Evolutionary conservation across 768 basidiomycete genomes (phyloP).

Genomic region (Naganishia kalamii): DNA sequence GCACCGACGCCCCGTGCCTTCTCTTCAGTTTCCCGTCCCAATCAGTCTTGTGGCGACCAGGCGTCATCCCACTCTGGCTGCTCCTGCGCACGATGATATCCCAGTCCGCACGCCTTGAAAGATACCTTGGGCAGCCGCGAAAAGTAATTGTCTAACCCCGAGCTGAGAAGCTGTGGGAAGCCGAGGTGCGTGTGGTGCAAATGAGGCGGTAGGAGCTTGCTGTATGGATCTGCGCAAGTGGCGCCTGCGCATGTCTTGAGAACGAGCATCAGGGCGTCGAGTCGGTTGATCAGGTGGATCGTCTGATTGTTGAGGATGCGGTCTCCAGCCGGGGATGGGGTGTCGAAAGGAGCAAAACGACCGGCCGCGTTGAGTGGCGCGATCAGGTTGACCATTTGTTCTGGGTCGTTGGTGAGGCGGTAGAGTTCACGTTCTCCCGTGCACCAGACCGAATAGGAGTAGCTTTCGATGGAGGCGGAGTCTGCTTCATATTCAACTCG

Average conservation of each 20-base stretch:
- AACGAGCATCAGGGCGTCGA: conserved; percentile 28
- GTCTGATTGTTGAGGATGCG: not conserved
- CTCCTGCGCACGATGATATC: conserved; percentile 23
- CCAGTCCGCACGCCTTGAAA: conserved; percentile 24
- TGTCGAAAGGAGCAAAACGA: not conserved
- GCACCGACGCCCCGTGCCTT: no score
- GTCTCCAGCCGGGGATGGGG: not conserved
- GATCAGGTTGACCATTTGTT: conserved; percentile 29
- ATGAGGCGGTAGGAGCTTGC: conserved; percentile 17
- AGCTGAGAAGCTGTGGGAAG: conserved; percentile 15
- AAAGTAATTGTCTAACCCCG: conserved; percentile 24
- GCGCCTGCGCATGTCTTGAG: conserved; percentile 27
- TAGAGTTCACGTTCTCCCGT: conserved; percentile 32
- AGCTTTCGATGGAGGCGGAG: not conserved
- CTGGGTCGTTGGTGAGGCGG: conserved; percentile 14
- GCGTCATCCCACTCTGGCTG: conserved; percentile 21
- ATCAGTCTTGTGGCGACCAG: no score
- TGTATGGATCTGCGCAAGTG: conserved; percentile 20
- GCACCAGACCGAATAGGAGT: conserved; percentile 27
- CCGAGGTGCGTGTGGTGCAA: not conserved
- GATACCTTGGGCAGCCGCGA: conserved; percentile 24
- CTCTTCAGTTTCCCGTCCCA: no score
- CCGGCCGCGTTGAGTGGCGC: conserved; percentile 12
- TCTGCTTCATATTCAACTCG: conserved; percentile 22
- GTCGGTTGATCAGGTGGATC: not conserved